Base-by-base conservation (phyloP, 2,329 filamentous ascomycete genomes). In the Pyrenophora seminiperda region DNA sequence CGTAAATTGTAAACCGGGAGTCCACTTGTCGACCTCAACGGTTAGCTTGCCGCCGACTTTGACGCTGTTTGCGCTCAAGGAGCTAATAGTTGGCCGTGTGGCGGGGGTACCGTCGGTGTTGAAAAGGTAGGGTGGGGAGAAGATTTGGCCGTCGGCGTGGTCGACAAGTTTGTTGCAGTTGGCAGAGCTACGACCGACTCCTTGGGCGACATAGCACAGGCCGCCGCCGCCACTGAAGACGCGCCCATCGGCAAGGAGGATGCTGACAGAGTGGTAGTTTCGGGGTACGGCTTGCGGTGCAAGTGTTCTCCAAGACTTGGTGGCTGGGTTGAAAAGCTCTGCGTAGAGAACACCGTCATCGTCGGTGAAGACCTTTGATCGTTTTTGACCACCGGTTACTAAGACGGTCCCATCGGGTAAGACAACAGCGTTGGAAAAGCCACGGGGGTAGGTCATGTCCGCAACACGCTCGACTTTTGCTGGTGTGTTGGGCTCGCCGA, bases 121-220 rank as follows among this genome's bases (percentile, higher is more conserved):
- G 53, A 67, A 66, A 2, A 68, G 54, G 17, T 66, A 68, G 0
- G 66, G 66, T 13, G 66, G 65, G 7, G 58, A 60, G 47, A 66
- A 67, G 36, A 59, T 56, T 38, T 68, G 62, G 11, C 62, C 66
- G 15, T 67, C 62, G 10, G 58, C 56, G 31, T 66, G 64, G 47
- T 67, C 59, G 19, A 62, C 62, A 7, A 65, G 56, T 50, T 65
- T 65, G 43, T 65, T 65, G 58, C 62, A 65, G 42, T 65, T 58
- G 29, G 52, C 56, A 2, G 61, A 58, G 40, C 54, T 61, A 10
- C 39, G 47, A 14, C 60, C 60, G 4, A 59, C 43, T n/a, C 48
- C 48, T 5, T 52, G 29, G 22, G 36, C 55, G 11, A 54, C 52
- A 33, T 60, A 64, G 50, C 62, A 66, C 10, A 65, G 55, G 22